Evolutionary conservation across 2,329 filamentous ascomycete genomes (phyloP), one percentile per base, ranked within the genome.

Genomic region (Ceratocystis smalleyi): DNA sequence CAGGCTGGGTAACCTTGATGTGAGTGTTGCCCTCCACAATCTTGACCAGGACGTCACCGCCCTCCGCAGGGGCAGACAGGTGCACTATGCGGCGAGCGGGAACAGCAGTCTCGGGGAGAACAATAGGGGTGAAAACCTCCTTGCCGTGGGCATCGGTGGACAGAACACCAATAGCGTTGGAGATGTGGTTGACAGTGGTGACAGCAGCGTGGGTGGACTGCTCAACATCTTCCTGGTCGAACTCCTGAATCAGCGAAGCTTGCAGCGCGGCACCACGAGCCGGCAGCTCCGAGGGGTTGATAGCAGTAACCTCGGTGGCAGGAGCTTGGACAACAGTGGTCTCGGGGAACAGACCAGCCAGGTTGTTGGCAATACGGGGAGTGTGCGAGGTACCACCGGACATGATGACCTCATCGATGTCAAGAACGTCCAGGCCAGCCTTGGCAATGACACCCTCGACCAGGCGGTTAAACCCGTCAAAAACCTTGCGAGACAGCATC

Each of bases 141-240:
- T 83, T 79, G 60, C 80, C 80, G 60, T 85, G 79, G 49, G 75
- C 72, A 69, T 75, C 80, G 65, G 83, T 77, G 69, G 85, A 83
- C 68, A 95, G 81, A 63, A 97, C 87, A 73, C 94, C 94, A 68
- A 99, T 88, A 68, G 92, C 88, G 73, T 91, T 88, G 70, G 84
- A 81, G 68, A 95, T 85, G 78, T 99, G 94, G 70, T 91, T 90
- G 62, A 95, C 91, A 17, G 91, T 92, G 43, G 92, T 96, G 68
- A 99, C 91, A 73, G 91, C 89, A 62, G 94, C 87, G 79, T 99
- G 92, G 59, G 91, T 95, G 68, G 89, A 95, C 80, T 96, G 91
- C 74, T 95, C 89, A 70, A 99, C 95, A 73, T 97, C 92, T 69
- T 90, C 86, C 69, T 84, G 81, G 71, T 99, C 94, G 75, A 95